These are phyloP conservation scores for Setaria italica DNA, from an alignment of 202 grass and related monocot genomes.

Conservation along the genomic window DNA sequence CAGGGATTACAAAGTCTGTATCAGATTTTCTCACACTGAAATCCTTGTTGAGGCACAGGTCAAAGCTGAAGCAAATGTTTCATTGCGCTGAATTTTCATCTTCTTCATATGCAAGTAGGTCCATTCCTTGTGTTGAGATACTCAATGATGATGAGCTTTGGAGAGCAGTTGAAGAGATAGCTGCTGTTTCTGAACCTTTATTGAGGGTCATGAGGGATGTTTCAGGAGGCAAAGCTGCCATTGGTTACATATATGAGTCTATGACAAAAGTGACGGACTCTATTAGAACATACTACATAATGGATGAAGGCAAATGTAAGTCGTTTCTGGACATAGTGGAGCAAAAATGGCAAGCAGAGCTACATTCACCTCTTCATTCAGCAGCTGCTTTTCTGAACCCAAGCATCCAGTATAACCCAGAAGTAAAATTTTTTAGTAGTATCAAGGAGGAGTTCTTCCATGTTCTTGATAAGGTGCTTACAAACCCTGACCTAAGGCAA, in stretches of 20 bases:
- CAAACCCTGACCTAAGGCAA: slow-evolving; percentile 74
- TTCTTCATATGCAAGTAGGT: slow-evolving; percentile 74
- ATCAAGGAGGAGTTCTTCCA: slow-evolving; percentile 85
- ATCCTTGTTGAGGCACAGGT: slow-evolving; percentile 72
- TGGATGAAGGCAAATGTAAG: slow-evolving; percentile 97
- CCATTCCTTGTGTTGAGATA: slow-evolving; percentile 64
- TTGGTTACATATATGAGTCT: slow-evolving; percentile 92
- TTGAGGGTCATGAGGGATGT: slow-evolving; percentile 94
- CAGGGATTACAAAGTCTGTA: slow-evolving; percentile 82
- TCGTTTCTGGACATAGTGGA: slow-evolving; percentile 93
- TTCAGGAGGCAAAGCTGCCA: slow-evolving; percentile 82
- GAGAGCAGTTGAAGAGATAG: slow-evolving; percentile 88
- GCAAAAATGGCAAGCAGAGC: slow-evolving; percentile 77
- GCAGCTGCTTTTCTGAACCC: slow-evolving; percentile 91
- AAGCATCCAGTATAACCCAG: slow-evolving; percentile 92
- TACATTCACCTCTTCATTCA: slow-evolving; percentile 93
- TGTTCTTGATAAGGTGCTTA: slow-evolving; percentile 85
- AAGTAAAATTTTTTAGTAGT: slow-evolving; percentile 70
- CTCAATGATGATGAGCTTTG: slow-evolving; percentile 85
- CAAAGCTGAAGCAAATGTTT: slow-evolving; percentile 94
- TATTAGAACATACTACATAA: slow-evolving; percentile 96
- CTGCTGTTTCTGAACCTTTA: slow-evolving; percentile 88
- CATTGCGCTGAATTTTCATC: slow-evolving; percentile 75
- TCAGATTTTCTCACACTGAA: slow-evolving; percentile 91
- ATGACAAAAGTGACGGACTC: slow-evolving; percentile 95